Conservation (phyloP, 2,329 filamentous ascomycete species). For the Xylariaceae sp. region DNA sequence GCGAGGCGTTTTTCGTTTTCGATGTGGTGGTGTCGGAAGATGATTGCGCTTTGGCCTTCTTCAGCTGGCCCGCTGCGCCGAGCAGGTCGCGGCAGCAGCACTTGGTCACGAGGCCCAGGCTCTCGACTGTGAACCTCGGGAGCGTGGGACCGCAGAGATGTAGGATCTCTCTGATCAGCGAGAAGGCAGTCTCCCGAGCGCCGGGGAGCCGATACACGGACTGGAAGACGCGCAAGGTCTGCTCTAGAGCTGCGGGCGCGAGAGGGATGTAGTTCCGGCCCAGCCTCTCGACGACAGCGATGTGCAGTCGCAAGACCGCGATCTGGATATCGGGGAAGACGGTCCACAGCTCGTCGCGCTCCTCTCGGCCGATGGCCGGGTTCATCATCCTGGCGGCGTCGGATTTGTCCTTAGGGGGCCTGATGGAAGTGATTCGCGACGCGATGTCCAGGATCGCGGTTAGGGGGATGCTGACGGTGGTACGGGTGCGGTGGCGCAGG, state of each 20-base stretch:
- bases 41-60: conserved; percentile 31
- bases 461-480: conserved; percentile 61
- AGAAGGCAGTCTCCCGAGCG: conserved; percentile 58
- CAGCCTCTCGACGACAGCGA: conserved; percentile 52
- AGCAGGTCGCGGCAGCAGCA: conserved; percentile 72
- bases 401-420: conserved; percentile 43
- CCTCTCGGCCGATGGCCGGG: conserved; percentile 68
- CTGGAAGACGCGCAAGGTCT: conserved; percentile 65
- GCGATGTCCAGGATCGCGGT: conserved; percentile 63
- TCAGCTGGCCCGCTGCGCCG: conserved; percentile 44
- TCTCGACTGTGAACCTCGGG: conserved; percentile 58
- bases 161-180: conserved; percentile 53
- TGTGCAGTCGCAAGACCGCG: conserved; percentile 60
- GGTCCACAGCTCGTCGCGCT: conserved; percentile 73
- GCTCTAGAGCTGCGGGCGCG: conserved; percentile 61
- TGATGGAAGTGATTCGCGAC: conserved; percentile 63
- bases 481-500: conserved; percentile 58
- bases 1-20: conserved; percentile 40
- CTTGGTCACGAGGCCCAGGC: conserved; percentile 57
- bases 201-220: conserved; percentile 46
- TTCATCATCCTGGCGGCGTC: conserved; percentile 59
- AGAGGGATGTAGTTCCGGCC: conserved; percentile 53
- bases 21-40: conserved; percentile 18
- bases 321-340: conserved; percentile 69
- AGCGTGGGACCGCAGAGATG: conserved; percentile 59